phyloP scores from a whole-genome alignment of 106 monocot species.

The Dioscorea zingiberensis region DNA sequence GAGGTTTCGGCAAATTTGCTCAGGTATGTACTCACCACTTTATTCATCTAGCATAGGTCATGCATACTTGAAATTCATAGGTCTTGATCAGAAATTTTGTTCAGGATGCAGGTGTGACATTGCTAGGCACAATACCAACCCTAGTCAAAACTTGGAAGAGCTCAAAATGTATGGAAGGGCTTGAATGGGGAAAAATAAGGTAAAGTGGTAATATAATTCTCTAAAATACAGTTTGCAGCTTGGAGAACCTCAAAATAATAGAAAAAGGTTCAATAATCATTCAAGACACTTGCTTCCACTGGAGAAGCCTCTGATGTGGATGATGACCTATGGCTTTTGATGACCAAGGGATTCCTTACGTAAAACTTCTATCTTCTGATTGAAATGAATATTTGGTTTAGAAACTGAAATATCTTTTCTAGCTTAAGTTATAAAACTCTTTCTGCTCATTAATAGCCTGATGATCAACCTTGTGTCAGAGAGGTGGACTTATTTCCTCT shows the following conservation, averaged over 20 bases:
- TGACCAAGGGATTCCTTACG: constrained; percentile 67
- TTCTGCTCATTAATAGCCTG: constrained; percentile 42
- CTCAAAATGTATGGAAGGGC: constrained; percentile 77
- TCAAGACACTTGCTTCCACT: constrained; percentile 57
- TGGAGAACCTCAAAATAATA: background rate
- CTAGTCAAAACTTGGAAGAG: constrained; percentile 87
- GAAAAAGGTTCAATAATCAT: constrained; percentile 3
- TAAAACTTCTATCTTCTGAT: constrained; percentile 19
- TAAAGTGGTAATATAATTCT: constrained; percentile 8
- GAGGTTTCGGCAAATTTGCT: constrained; percentile 82
- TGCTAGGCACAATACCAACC: constrained; percentile 86
- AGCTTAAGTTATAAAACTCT: background rate
- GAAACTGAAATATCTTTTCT: background rate
- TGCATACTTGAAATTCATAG: background rate
- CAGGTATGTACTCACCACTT: constrained; percentile 44
- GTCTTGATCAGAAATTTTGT: constrained; percentile 1
- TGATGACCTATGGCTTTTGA: constrained; percentile 90
- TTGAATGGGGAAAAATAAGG: constrained; percentile 88
- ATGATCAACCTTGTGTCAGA: constrained; percentile 85
- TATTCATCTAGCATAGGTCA: background rate
- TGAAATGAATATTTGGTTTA: background rate
- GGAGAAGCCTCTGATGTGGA: constrained; percentile 86
- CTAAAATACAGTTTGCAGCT: background rate
- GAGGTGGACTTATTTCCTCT: constrained; percentile 82
- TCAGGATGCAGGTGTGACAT: constrained; percentile 87